These are phyloP conservation scores for Penicillium sp. DNA, from an alignment of 2,329 filamentous ascomycete genomes.

Conservation along the genomic window DNA sequence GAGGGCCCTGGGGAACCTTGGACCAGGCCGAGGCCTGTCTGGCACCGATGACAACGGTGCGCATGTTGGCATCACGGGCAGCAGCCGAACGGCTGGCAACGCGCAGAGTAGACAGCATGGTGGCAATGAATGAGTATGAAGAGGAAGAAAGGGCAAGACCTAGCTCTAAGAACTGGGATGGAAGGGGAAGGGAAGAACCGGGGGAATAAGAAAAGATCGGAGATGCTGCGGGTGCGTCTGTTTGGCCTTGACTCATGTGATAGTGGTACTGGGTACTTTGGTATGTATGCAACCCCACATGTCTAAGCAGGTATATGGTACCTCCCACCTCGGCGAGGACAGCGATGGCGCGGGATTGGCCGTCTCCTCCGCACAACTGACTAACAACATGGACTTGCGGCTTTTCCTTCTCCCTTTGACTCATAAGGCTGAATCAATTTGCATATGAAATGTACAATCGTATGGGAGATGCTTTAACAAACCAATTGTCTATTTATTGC, in stretches of 20 bases:
- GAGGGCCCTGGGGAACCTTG: conserved; percentile 88
- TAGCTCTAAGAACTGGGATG: conserved; percentile 9
- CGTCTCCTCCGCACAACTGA: conserved; percentile 3
- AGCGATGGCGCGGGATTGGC: conserved; percentile 9
- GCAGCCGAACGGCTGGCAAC: conserved; percentile 43
- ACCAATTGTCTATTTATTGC: background rate
- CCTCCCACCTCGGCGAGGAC: conserved; percentile 7
- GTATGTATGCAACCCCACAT: conserved; percentile 6
- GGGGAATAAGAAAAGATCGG: conserved; percentile 23
- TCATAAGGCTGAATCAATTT: too few relatives aligned
- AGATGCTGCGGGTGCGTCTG: conserved; percentile 19
- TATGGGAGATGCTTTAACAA: too few relatives aligned
- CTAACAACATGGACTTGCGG: too few relatives aligned
- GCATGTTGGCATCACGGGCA: conserved; percentile 39
- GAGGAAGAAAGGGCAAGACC: conserved; percentile 8
- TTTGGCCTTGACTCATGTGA: conserved; percentile 27
- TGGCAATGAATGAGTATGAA: conserved; percentile 7
- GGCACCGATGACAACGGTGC: conserved; percentile 43
- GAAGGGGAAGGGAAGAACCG: conserved; percentile 15
- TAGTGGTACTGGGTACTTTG: conserved; percentile 18
- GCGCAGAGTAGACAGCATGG: conserved; percentile 50
- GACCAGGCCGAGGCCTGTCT: conserved; percentile 81
- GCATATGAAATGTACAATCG: background rate
- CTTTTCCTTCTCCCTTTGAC: background rate
- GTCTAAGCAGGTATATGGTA: conserved; percentile 14